Percentiles rank a stretch among this genome's conserved stretches.
phyloP scores from a whole-genome alignment of 495 filamentous ascomycete species.

The Aspergillus ostianus region DNA sequence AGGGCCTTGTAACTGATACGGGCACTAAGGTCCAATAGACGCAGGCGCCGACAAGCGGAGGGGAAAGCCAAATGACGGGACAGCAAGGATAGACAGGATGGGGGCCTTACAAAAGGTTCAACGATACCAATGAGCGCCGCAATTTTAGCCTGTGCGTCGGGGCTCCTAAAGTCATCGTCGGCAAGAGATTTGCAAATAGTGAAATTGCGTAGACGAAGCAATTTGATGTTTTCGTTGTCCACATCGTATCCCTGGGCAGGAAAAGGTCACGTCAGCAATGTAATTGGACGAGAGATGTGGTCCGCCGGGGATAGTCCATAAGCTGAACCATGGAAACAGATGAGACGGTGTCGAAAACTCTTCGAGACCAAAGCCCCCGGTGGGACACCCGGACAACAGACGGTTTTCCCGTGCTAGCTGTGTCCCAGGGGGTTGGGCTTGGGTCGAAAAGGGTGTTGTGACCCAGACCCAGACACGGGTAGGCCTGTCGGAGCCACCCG shows the following conservation, averaged over 20 bases:
- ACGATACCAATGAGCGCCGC: conserved; percentile 54
- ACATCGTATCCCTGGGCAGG: conserved; percentile 63
- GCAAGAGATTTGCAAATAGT: conserved; percentile 63
- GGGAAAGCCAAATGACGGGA: conserved; percentile 22
- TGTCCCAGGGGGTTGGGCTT: conserved; percentile 13
- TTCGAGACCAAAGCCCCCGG: conserved; percentile 19
- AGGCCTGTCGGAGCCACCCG: conserved; percentile 1
- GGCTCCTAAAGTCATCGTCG: conserved; percentile 53
- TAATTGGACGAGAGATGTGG: conserved; percentile 18
- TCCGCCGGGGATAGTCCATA: conserved; percentile 14
- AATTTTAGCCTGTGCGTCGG: conserved; percentile 54
- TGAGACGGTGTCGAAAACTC: conserved; percentile 34
- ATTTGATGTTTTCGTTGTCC: conserved; percentile 69
- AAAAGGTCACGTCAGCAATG: conserved; percentile 19
- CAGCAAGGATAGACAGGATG: conserved; percentile 19
- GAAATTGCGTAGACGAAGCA: conserved; percentile 75
- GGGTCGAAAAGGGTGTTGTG: conserved; percentile 14
- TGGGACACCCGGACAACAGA: conserved; percentile 19
- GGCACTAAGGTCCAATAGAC: conserved; percentile 30
- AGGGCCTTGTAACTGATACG: conserved; percentile 21
- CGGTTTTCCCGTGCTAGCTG: conserved; percentile 14
- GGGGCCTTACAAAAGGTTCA: conserved; percentile 61
- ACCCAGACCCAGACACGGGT: conserved; percentile 18
- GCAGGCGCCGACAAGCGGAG: conserved; percentile 29
- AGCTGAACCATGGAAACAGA: conserved; percentile 48